Evolutionary conservation across 2,329 filamentous ascomycete species (phyloP).

Genomic region (Sclerotinia spermophila): DNA sequence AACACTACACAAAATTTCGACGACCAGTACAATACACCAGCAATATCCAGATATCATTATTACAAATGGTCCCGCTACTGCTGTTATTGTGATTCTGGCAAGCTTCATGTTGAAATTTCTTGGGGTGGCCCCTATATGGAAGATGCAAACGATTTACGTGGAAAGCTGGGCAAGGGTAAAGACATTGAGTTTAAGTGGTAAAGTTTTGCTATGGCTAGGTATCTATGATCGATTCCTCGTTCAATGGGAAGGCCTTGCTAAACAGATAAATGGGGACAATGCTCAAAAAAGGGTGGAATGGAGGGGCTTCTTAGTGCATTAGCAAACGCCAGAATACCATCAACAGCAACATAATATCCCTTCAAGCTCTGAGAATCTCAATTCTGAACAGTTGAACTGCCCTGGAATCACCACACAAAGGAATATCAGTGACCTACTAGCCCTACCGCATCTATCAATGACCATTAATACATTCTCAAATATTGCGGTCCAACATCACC

Average conservation of each 20-base stretch:
- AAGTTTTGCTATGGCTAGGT: conserved; percentile 59
- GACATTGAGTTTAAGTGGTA: conserved; percentile 79
- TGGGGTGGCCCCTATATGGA: conserved; percentile 51
- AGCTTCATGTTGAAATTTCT: conserved; percentile 48
- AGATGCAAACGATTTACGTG: conserved; percentile 76
- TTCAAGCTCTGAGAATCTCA: no score
- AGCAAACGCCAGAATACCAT: neutral
- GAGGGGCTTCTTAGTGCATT: conserved; percentile 36
- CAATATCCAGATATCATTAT: conserved; percentile 70
- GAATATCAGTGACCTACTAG: neutral
- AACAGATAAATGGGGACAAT: conserved; percentile 28
- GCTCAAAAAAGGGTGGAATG: conserved; percentile 31
- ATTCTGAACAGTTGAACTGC: neutral
- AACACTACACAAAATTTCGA: conserved; percentile 45
- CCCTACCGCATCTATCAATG: neutral
- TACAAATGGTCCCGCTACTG: conserved; percentile 86
- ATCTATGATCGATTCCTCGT: conserved; percentile 78
- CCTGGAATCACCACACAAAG: neutral
- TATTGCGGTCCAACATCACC: neutral
- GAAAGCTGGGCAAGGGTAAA: conserved; percentile 90
- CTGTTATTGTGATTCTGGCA: conserved; percentile 68
- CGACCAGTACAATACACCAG: conserved; percentile 33
- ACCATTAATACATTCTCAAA: neutral
- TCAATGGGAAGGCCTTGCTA: conserved; percentile 61
- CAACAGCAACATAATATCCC: neutral